phyloP scores from a whole-genome alignment of 768 basidiomycete genomes.

The Mycena metata region DNA sequence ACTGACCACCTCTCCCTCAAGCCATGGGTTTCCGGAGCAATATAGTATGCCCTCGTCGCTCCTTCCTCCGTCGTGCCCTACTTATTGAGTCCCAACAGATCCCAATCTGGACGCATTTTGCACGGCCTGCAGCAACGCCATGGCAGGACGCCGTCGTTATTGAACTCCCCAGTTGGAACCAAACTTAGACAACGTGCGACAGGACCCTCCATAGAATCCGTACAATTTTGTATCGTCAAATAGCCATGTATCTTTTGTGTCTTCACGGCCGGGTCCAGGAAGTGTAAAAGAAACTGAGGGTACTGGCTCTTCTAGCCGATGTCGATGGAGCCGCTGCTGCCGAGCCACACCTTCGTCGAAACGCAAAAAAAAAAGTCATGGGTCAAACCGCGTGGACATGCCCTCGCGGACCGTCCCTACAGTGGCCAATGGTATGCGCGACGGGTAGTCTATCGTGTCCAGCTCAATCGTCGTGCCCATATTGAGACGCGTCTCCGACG shows the following conservation, averaged over 20 bases:
- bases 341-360: no score
- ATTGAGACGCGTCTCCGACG: neutral
- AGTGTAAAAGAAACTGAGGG: no score
- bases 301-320: no score
- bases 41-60: slow-evolving; percentile 52
- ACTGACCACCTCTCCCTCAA: slow-evolving; percentile 36
- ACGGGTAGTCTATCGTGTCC: slow-evolving; percentile 35
- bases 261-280: no score
- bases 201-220: no score
- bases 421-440: slow-evolving; percentile 22
- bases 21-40: slow-evolving; percentile 60
- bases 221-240: no score
- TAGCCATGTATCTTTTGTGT: no score
- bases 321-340: no score
- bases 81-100: slow-evolving; percentile 48
- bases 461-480: slow-evolving; percentile 23
- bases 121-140: slow-evolving; percentile 13
- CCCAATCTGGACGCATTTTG: slow-evolving; percentile 58
- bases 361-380: no score
- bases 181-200: no score
- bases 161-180: no score
- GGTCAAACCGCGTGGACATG: neutral
- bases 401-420: slow-evolving; percentile 10
- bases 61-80: neutral
- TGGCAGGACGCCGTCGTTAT: no score